These are phyloP conservation scores for Jacaranda mimosifolia DNA, from an alignment of 257 asterid species.

Conservation along the genomic window DNA sequence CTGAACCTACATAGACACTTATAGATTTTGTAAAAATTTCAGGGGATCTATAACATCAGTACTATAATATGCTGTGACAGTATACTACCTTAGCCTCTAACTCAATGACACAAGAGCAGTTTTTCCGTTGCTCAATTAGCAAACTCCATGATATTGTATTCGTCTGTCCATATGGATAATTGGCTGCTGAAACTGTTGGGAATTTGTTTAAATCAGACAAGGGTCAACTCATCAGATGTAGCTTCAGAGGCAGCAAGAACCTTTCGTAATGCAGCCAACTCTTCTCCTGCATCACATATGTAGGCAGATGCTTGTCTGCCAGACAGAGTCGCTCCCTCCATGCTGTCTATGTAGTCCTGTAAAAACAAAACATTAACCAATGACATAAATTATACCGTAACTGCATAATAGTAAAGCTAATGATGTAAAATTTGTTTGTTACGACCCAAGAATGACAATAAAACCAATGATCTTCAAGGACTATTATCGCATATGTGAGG, in stretches of 20 bases:
- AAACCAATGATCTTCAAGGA: background rate
- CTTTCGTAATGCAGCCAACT: slow-evolving; percentile 66
- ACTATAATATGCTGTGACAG: slow-evolving; percentile 11
- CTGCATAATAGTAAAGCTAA: background rate
- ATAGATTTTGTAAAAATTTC: background rate
- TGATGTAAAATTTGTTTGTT: background rate
- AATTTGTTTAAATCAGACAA: slow-evolving; percentile 45
- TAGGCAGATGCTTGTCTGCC: slow-evolving; percentile 94
- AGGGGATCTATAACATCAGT: slow-evolving; percentile 7
- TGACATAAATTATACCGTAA: background rate
- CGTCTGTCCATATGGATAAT: background rate
- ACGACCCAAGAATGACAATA: background rate
- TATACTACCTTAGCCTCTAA: slow-evolving; percentile 9
- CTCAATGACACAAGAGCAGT: background rate
- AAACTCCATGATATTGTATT: background rate
- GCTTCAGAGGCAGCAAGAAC: slow-evolving; percentile 46
- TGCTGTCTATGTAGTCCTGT: slow-evolving; percentile 99
- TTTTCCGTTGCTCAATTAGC: slow-evolving; percentile 1
- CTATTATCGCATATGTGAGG: background rate
- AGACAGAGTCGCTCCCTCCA: slow-evolving; percentile 98
- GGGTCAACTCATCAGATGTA: slow-evolving; percentile 61
- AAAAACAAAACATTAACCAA: background rate
- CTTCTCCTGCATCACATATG: slow-evolving; percentile 88
- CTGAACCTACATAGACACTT: too few species aligned
- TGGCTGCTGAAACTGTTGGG: background rate